Percentiles rank a stretch among this genome's conserved stretches.
Conservation (phyloP, 169 alveolate species). For the Plasmodium falciparum region DNA sequence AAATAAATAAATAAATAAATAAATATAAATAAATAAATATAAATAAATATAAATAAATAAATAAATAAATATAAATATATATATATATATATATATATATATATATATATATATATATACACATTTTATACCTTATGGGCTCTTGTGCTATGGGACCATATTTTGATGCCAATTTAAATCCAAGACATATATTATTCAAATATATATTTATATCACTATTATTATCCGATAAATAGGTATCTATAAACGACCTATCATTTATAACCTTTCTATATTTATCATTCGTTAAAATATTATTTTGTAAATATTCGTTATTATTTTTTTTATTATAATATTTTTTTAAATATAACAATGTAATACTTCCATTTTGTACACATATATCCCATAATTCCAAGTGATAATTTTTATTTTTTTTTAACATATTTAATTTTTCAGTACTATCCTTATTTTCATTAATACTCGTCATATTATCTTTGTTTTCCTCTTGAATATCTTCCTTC, state of each 20-base stretch:
- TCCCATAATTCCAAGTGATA: slow-evolving; percentile 76
- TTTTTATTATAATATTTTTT: slow-evolving; percentile 71
- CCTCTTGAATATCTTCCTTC: neutral
- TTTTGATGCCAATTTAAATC: slow-evolving; percentile 94
- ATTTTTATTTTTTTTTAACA: slow-evolving; percentile 34
- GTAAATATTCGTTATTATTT: slow-evolving; percentile 26
- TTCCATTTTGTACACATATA: slow-evolving; percentile 82
- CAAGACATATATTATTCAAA: slow-evolving; percentile 79
- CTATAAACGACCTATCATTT: slow-evolving; percentile 55
- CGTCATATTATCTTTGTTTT: neutral
- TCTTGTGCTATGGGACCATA: slow-evolving; percentile 97
- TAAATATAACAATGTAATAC: slow-evolving; percentile 77
- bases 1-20: neutral
- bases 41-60: neutral
- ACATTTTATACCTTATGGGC: slow-evolving; percentile 92
- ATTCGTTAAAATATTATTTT: slow-evolving; percentile 61
- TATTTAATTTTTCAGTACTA: slow-evolving; percentile 22
- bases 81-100: neutral
- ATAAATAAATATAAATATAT: neutral
- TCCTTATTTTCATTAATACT: neutral
- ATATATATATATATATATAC: slow-evolving; percentile 14
- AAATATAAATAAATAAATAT: neutral
- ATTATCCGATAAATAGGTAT: slow-evolving; percentile 67
- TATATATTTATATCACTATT: slow-evolving; percentile 73
- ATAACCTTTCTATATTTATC: slow-evolving; percentile 53